These are phyloP conservation scores for Emmonsiellopsis sp. DNA, from an alignment of 2,329 filamentous ascomycete species.

Conservation along the genomic window DNA sequence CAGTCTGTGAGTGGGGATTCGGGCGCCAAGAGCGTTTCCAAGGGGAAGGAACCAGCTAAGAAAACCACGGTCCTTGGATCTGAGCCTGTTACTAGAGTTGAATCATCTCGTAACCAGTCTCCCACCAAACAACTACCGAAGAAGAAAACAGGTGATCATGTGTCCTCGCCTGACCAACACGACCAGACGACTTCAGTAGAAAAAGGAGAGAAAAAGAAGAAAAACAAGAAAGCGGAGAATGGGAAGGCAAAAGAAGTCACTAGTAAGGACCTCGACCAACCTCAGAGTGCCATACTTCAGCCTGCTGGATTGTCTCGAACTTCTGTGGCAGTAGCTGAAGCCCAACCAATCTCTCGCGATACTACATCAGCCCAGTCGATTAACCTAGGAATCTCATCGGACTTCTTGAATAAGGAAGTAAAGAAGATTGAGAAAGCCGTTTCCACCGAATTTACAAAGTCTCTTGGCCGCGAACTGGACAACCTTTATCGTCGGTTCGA, in stretches of 20 bases:
- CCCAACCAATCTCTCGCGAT: neutral
- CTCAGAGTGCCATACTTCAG: neutral
- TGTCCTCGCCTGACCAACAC: conserved; percentile 18
- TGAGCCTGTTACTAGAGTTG: conserved; percentile 17
- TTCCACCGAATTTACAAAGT: conserved; percentile 41
- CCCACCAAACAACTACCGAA: conserved; percentile 29
- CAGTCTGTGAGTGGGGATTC: conserved; percentile 38
- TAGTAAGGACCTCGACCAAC: conserved; percentile 5
- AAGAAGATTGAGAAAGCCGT: conserved; percentile 44
- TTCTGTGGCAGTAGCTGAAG: neutral
- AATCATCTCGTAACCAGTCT: conserved; percentile 24
- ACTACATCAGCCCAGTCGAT: neutral
- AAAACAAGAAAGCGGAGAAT: conserved; percentile 44
- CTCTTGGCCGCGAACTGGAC: conserved; percentile 43
- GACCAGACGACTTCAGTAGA: conserved; percentile 33
- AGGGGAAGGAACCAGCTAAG: conserved; percentile 31
- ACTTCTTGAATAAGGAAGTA: conserved; percentile 53
- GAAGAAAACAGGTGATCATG: conserved; percentile 31
- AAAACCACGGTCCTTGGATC: conserved; percentile 25
- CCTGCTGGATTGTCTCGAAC: neutral
- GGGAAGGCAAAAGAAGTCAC: conserved; percentile 37
- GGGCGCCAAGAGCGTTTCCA: neutral
- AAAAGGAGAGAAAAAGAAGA: conserved; percentile 64
- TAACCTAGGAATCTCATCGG: conserved; percentile 33
- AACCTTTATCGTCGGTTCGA: conserved; percentile 53